Conservation (phyloP, 1,284 basidiomycete species). For the Cutaneotrichosporon sp. region DNA sequence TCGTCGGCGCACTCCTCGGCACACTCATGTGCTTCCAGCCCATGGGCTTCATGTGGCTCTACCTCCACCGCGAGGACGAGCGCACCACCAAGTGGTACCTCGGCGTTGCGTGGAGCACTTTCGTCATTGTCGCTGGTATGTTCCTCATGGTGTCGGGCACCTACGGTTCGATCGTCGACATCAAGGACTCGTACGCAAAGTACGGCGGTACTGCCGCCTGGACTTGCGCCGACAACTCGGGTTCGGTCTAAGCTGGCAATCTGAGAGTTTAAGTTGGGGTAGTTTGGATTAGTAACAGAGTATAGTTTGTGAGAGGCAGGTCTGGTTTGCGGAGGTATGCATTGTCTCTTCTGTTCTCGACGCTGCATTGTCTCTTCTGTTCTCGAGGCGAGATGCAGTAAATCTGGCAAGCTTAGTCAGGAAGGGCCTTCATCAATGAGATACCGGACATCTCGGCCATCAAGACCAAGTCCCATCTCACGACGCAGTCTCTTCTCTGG, state of each 20-base stretch:
- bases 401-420: not conserved
- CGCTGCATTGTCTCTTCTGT: too few relatives aligned
- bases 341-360: not conserved
- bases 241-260: slow-evolving; percentile 4
- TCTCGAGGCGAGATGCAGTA: not conserved
- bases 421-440: not conserved
- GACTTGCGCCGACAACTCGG: slow-evolving; percentile 31
- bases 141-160: slow-evolving; percentile 37
- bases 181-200: slow-evolving; percentile 17
- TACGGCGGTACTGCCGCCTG: slow-evolving; percentile 19
- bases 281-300: not conserved
- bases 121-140: slow-evolving; percentile 31
- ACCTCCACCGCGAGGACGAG: slow-evolving; percentile 16
- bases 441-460: not conserved
- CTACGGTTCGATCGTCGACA: slow-evolving; percentile 29
- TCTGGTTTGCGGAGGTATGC: not conserved
- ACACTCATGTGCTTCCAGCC: slow-evolving; percentile 26
- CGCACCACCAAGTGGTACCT: slow-evolving; percentile 20
- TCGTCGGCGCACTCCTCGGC: slow-evolving; percentile 37
- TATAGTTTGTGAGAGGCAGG: not conserved
- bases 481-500: not conserved
- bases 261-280: not conserved
- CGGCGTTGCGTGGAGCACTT: slow-evolving; percentile 27
- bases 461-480: not conserved
- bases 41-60: slow-evolving; percentile 39